These are phyloP conservation scores for Xylogone sp. DNA, from an alignment of 2,329 filamentous ascomycete genomes.

Conservation along the genomic window DNA sequence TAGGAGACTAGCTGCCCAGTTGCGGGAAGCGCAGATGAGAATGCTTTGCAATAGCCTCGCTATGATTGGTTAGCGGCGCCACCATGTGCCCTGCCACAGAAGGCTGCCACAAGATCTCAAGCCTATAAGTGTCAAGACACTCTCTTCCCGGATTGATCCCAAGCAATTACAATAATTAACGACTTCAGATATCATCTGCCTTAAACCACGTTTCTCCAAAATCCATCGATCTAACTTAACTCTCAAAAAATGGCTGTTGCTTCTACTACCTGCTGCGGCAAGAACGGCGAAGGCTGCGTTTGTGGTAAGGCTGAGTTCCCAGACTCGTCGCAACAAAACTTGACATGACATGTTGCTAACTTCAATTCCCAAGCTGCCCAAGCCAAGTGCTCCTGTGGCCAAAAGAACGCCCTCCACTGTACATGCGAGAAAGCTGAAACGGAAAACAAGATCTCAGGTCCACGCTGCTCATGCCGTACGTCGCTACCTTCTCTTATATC, in stretches of 20 bases:
- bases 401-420: slow-evolving; percentile 83
- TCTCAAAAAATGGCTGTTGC: slow-evolving; percentile 19
- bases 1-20: neutral
- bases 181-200: no score
- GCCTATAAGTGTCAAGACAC: neutral
- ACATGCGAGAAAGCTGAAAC: slow-evolving; percentile 70
- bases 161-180: no score
- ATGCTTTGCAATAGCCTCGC: neutral
- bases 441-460: slow-evolving; percentile 72
- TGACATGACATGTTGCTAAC: slow-evolving; percentile 2
- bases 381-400: slow-evolving; percentile 82
- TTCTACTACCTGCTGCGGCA: slow-evolving; percentile 27
- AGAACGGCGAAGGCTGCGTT: slow-evolving; percentile 25
- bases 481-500: slow-evolving; percentile 28
- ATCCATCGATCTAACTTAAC: neutral
- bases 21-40: neutral
- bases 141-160: neutral
- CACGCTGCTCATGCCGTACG: slow-evolving; percentile 75
- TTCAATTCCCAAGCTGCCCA: slow-evolving; percentile 45
- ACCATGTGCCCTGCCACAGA: neutral
- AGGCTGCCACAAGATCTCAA: neutral
- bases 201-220: no score
- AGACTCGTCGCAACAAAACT: neutral
- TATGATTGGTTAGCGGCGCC: neutral
- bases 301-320: slow-evolving; percentile 13